Conservation (phyloP, 805 yeast species). For the Metschnikowia lochheadii region DNA sequence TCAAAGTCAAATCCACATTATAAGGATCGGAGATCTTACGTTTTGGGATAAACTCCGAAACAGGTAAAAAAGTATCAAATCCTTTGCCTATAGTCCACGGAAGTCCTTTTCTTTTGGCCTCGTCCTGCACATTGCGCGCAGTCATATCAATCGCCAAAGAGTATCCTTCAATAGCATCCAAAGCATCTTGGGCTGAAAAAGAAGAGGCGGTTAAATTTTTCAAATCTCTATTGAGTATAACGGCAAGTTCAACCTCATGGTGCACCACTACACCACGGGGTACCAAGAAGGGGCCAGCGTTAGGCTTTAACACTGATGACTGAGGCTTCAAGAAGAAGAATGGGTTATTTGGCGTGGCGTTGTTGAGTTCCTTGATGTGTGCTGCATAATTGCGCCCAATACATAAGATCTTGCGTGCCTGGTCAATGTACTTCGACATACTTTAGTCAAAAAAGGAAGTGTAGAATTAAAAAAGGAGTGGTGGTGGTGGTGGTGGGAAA, state of each 20-base stretch:
- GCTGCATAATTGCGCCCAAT: conserved; percentile 98
- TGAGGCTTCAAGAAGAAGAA: conserved; percentile 91
- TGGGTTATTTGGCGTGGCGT: conserved; percentile 77
- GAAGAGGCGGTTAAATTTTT: conserved; percentile 51
- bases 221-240: conserved; percentile 62
- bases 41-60: conserved; percentile 72
- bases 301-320: conserved; percentile 59
- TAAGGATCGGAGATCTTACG: conserved; percentile 66
- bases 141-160: conserved; percentile 91
- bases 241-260: conserved; percentile 91
- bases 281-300: conserved; percentile 71
- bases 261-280: conserved; percentile 81
- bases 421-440: conserved; percentile 44
- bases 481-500: no score
- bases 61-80: conserved; percentile 90
- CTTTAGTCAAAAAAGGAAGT: background rate
- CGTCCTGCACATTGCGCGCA: conserved; percentile 93
- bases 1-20: conserved; percentile 57
- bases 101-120: conserved; percentile 86
- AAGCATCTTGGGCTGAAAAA: conserved; percentile 63
- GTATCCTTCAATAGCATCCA: conserved; percentile 79
- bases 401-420: conserved; percentile 79
- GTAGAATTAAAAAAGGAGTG: background rate
- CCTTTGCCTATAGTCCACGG: conserved; percentile 98
- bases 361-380: conserved; percentile 86